Evolutionary conservation across 1,139 yeast genomes (phyloP), one percentile per base, ranked within the genome.

Genomic region (Komagataea norvegica): DNA sequence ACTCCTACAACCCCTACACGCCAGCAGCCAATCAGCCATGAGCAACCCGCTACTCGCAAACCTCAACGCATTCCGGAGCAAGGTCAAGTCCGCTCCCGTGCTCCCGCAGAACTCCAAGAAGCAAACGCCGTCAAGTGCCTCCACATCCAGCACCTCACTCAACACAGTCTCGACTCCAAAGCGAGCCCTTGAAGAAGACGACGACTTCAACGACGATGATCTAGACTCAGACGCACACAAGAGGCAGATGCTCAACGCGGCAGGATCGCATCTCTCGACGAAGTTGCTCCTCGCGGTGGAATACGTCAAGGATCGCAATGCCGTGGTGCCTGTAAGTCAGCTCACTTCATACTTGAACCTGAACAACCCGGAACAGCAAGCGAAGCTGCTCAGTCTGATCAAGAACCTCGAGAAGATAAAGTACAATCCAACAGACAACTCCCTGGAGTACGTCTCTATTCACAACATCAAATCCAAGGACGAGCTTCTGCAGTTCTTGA

Each of bases 201-300:
- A 51, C 26, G 50, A 51, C 8, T 52, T 52, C 18, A 50, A 45
- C 16, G 54, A 46, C n/a, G 52, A 46, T 7, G 58, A 52, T 52
- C 57, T 27, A 38, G 49, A 31, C 55, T n/a, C n/a, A n/a, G n/a
- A 53, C 31, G 49, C 53, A 35, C 29, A 31, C 17, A 62, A 60
- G 37, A 60, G 59, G 41, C 64, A 66, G 1, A 60, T 62, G 2
- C 49, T 59, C 3, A 55, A 60, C 6, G 56, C 61, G 9, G 54
- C 67, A 5, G 78, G 77, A 13, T 71, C 83, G 10, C 94, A 84
- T 57, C 72, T 81, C 45, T 80, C 89, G 8, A 86, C 96, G 0
- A 87, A 84, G 58, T 65, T 87, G 42, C 79, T 83, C 45, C 74
- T 86, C 55, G 96, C 97, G 1, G 93, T 91, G 14, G 97, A 89